phyloP scores from a whole-genome alignment of 2,329 filamentous ascomycete genomes.

The Aureobasidium sp. region DNA sequence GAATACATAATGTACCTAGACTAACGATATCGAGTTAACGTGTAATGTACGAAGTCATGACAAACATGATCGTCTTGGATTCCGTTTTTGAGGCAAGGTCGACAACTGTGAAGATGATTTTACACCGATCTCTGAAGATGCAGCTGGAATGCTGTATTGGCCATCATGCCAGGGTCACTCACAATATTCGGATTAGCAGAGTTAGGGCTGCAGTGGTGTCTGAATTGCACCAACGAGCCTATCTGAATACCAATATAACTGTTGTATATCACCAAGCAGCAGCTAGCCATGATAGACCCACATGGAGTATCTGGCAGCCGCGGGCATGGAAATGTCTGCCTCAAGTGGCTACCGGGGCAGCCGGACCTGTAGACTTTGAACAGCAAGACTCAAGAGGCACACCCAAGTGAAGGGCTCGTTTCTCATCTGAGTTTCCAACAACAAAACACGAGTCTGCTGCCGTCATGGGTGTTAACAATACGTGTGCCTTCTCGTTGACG shows the following conservation, averaged over 20 bases:
- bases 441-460: background rate
- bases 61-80: background rate
- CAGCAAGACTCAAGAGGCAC: background rate
- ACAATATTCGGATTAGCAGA: background rate
- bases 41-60: background rate
- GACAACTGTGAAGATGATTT: background rate
- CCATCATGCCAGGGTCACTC: background rate
- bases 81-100: background rate
- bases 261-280: background rate
- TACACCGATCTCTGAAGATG: background rate
- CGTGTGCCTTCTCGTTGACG: background rate
- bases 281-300: background rate
- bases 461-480: background rate
- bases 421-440: background rate
- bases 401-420: background rate
- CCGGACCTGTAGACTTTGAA: background rate
- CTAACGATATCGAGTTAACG: slow-evolving; percentile 7
- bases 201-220: background rate
- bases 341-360: background rate
- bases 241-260: background rate
- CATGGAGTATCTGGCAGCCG: background rate
- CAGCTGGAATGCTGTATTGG: background rate
- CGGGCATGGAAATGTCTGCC: background rate
- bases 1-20: slow-evolving; percentile 6
- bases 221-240: background rate